These are phyloP conservation scores for Rhinocladiella similis DNA, from an alignment of 2,329 filamentous ascomycete species.

Conservation along the genomic window DNA sequence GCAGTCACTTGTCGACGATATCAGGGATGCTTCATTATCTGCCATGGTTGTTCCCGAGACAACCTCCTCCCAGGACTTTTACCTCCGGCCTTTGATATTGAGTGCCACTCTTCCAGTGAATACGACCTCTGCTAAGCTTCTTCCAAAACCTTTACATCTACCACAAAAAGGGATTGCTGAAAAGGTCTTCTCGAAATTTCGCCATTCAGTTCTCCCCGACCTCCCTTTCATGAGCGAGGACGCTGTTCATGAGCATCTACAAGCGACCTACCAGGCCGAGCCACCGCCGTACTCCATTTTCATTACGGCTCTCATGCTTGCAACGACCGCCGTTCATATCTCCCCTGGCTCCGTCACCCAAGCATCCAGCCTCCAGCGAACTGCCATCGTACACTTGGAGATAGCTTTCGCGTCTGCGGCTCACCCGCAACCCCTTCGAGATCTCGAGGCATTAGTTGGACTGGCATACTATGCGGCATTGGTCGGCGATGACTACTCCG, in stretches of 20 bases:
- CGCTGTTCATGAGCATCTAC: background rate
- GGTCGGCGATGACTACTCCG: background rate
- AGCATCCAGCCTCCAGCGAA: background rate
- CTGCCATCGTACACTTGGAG: background rate
- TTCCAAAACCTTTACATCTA: background rate
- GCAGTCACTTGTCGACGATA: background rate
- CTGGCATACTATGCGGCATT: background rate
- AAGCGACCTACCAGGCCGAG: background rate
- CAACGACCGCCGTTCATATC: background rate
- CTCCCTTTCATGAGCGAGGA: background rate
- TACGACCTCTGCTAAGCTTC: background rate
- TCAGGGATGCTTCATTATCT: background rate
- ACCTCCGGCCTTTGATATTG: background rate
- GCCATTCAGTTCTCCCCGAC: background rate
- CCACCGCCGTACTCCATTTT: background rate
- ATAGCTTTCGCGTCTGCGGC: background rate
- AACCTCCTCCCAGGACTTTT: background rate
- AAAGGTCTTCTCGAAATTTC: background rate
- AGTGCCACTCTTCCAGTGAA: background rate
- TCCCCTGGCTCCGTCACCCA: background rate
- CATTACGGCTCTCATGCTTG: background rate
- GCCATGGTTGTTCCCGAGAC: background rate
- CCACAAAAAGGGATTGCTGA: background rate
- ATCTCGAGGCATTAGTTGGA: background rate
- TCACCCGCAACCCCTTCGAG: background rate